Evolutionary conservation across 768 basidiomycete species (phyloP), one percentile per base, ranked within the genome.

Genomic region (Amanita subjunquillea): DNA sequence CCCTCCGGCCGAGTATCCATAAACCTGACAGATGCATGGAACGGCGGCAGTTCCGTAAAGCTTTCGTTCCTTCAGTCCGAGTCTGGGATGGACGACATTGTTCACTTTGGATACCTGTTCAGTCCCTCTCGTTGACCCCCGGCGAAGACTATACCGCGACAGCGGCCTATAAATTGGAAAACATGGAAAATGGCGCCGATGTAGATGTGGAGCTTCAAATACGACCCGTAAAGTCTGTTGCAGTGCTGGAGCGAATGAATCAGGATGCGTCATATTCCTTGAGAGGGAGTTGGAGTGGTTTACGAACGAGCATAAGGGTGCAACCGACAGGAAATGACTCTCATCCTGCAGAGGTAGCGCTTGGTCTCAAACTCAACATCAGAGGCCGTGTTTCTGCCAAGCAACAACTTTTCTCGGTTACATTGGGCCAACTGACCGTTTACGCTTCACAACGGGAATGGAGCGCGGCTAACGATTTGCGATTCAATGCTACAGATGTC

Each of bases 101-200:
- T 12, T 52, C 42, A 2, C 7, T 52, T 15, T 52, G 51, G 51
- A 36, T 52, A 32, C 51, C 51, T 40, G 37, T 52, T 29, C 51
- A 52, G 23, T 44, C 44, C 20, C 20, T 52, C 8, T 44, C 51
- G 22, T 15, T 52, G 25, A 44, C 51, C 23, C 30, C 41, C 8
- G 51, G 29, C 3, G 38, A 52, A 20, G 23, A 23, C 20, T 52
- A 52, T 39, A 46, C 17, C 20, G 41, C 29, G 42, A 36, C n/a
- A 2, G 34, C 37, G n/a, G 41, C 17, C n/a, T 52, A 43, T 40
- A 52, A 52, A 12, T 1, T 46, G 22, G 51, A 27, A 6, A 20
- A 5, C n/a, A 20, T 45, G 2, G 15, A 44, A 13, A 40, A 20
- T 20, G 37, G 48, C 22, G 23, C 29, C 4, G 25, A 40, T 2